Conservation (phyloP, 2,329 filamentous ascomycete genomes). For the Mycocentrospora acerina region DNA sequence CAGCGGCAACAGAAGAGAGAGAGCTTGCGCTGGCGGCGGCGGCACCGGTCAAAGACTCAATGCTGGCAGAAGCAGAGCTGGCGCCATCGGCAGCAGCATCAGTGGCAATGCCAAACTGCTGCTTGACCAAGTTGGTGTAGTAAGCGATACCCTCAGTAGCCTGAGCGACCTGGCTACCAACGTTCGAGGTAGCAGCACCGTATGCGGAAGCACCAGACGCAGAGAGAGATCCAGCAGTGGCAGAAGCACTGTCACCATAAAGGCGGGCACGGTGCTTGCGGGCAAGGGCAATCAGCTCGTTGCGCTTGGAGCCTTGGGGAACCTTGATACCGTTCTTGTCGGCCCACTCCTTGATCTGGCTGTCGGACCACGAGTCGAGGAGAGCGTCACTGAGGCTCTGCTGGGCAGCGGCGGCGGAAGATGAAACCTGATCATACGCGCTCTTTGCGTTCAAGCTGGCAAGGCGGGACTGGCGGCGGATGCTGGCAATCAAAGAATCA, state of each 20-base stretch:
- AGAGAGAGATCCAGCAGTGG: slow-evolving; percentile 46
- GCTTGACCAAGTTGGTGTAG: slow-evolving; percentile 45
- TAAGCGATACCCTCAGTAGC: slow-evolving; percentile 56
- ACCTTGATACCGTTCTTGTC: slow-evolving; percentile 89
- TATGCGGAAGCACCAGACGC: slow-evolving; percentile 57
- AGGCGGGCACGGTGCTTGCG: slow-evolving; percentile 81
- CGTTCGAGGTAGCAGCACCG: slow-evolving; percentile 51
- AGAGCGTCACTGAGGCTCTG: slow-evolving; percentile 77
- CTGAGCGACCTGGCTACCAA: slow-evolving; percentile 73
- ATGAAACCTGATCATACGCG: slow-evolving; percentile 46
- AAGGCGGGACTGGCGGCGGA: slow-evolving; percentile 86
- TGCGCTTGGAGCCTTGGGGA: slow-evolving; percentile 86
- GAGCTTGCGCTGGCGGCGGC: slow-evolving; percentile 34
- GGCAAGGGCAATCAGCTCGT: slow-evolving; percentile 85
- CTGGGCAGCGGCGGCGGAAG: slow-evolving; percentile 61
- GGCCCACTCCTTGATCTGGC: slow-evolving; percentile 85
- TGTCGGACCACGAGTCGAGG: slow-evolving; percentile 88
- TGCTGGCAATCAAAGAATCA: slow-evolving; percentile 82
- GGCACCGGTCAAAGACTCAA: slow-evolving; percentile 25
- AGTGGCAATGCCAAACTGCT: slow-evolving; percentile 47
- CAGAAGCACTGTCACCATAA: slow-evolving; percentile 62
- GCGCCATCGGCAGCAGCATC: slow-evolving; percentile 24
- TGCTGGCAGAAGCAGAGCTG: slow-evolving; percentile 21
- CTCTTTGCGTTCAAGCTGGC: slow-evolving; percentile 70
- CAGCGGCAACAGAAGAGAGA: slow-evolving; percentile 37